A percentile compares a stretch with the other conserved stretches of the same genome.
These are phyloP conservation scores for Diaporthe destruens DNA, from an alignment of 2,329 filamentous ascomycete species.

Conservation along the genomic window DNA sequence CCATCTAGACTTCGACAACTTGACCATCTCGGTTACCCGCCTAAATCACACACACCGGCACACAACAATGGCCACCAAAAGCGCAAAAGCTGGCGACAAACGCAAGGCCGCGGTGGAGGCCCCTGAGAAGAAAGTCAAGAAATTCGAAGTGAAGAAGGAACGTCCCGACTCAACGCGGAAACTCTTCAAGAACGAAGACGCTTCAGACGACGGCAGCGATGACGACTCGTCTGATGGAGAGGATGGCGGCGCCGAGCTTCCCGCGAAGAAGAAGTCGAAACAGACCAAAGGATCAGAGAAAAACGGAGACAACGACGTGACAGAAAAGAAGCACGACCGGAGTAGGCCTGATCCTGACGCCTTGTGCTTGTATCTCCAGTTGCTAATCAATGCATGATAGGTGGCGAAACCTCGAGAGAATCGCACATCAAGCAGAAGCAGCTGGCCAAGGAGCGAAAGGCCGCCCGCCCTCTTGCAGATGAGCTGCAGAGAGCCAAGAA, in stretches of 20 bases:
- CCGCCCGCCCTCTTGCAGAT: slow-evolving; percentile 92
- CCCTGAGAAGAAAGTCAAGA: slow-evolving; percentile 58
- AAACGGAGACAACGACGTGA: slow-evolving; percentile 43
- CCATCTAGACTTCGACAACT: neutral
- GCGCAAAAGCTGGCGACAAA: slow-evolving; percentile 63
- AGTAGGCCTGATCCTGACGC: slow-evolving; percentile 50
- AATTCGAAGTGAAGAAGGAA: slow-evolving; percentile 63
- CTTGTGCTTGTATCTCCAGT: neutral
- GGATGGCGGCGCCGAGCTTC: slow-evolving; percentile 65
- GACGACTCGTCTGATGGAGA: slow-evolving; percentile 62
- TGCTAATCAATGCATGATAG: neutral
- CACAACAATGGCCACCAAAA: slow-evolving; percentile 62
- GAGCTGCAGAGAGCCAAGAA: slow-evolving; percentile 91
- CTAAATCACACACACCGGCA: neutral
- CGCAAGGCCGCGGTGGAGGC: slow-evolving; percentile 64
- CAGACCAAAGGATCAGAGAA: slow-evolving; percentile 48
- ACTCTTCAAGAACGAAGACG: slow-evolving; percentile 51
- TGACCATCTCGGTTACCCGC: neutral
- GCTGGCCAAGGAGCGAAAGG: slow-evolving; percentile 88
- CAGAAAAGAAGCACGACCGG: slow-evolving; percentile 57
- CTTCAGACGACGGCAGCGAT: slow-evolving; percentile 53
- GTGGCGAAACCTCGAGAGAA: slow-evolving; percentile 79
- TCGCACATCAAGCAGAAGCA: slow-evolving; percentile 94
- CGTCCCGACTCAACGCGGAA: slow-evolving; percentile 54
- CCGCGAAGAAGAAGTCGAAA: slow-evolving; percentile 53